Evolutionary conservation across 2,329 filamentous ascomycete species (phyloP), one percentile per base, ranked within the genome.

Genomic region (Exophiala alcalophila): DNA sequence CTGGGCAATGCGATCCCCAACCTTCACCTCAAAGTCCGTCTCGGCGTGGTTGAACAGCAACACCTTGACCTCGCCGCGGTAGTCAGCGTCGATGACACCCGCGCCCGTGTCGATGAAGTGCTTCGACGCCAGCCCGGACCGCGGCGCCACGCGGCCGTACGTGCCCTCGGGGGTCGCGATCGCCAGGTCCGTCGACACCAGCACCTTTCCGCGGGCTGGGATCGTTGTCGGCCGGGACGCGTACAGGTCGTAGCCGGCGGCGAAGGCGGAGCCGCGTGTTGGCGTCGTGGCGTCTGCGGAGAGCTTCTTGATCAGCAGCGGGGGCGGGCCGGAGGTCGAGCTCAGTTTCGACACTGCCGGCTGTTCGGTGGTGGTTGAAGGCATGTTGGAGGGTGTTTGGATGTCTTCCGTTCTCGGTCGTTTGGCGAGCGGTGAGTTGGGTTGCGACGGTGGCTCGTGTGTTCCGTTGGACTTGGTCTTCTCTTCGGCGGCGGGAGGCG

Each of bases 81-180:
- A 98, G 68, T 98, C 92, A 23, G 91, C 90, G 66, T 98, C 92
- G 58, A 98, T 97, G 53, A 98, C 92, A 40, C 92, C 92, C 0
- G 92, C 92, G 50, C 94, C 89, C 0, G 86, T 92, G 65, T 96
- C 89, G 64, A 98, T 97, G 69, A 90, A 92, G 71, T 97, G 81
- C 72, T 98, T 98, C 48, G 82, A 76, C 2, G 91, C 91, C 24
- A 95, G 82, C 33, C 89, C 89, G n/a, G 86, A 92, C 53, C 90
- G 85, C 7, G 90, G 90, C 3, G 90, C 90, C 41, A 95, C 81
- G 44, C 90, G 84, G 55, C 91, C 91, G 63, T 97, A 87, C 9
- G 90, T 96, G 38, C 87, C 89, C 4, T 80, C 84, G 0, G 92
- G 92, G 34, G 96, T 85, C 18, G 89, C 86, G 69, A 98, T 91